phyloP scores from a whole-genome alignment of 2,329 filamentous ascomycete genomes.

The Rosellinia necatrix region DNA sequence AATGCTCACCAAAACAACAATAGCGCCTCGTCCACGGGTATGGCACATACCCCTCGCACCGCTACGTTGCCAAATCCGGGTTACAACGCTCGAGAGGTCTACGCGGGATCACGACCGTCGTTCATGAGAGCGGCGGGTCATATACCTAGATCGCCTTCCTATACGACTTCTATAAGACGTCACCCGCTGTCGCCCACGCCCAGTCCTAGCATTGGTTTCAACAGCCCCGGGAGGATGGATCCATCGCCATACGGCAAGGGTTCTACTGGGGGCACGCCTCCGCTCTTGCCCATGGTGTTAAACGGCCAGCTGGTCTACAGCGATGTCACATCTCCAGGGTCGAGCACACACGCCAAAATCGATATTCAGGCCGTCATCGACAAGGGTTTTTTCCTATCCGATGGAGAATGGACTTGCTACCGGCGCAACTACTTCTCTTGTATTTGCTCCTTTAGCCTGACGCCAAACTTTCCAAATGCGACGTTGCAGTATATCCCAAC shows the following conservation, averaged over 20 bases:
- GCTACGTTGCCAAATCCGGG: slow-evolving; percentile 57
- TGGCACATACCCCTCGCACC: slow-evolving; percentile 62
- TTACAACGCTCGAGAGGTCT: slow-evolving; percentile 58
- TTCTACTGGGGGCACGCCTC: slow-evolving; percentile 53
- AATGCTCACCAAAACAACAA: slow-evolving; percentile 48
- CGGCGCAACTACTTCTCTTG: slow-evolving; percentile 90
- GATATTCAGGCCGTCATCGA: slow-evolving; percentile 82
- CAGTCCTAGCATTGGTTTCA: slow-evolving; percentile 53
- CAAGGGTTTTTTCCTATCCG: slow-evolving; percentile 84
- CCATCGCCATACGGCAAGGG: slow-evolving; percentile 48
- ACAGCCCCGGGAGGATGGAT: slow-evolving; percentile 56
- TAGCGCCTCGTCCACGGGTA: slow-evolving; percentile 57
- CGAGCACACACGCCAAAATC: slow-evolving; percentile 61
- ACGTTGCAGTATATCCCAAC: slow-evolving; percentile 56
- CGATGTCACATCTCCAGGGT: slow-evolving; percentile 45
- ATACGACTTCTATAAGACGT: slow-evolving; percentile 51
- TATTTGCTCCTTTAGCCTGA: slow-evolving; percentile 75
- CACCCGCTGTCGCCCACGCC: slow-evolving; percentile 59
- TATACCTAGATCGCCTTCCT: slow-evolving; percentile 57
- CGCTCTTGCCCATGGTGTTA: slow-evolving; percentile 54
- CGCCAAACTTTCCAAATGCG: slow-evolving; percentile 57
- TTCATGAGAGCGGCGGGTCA: slow-evolving; percentile 56
- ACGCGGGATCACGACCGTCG: slow-evolving; percentile 55
- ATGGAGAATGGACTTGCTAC: slow-evolving; percentile 90
- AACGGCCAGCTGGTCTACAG: slow-evolving; percentile 66